Conservation (phyloP, 2,329 filamentous ascomycete species). For the Sporothrix brasiliensis region DNA sequence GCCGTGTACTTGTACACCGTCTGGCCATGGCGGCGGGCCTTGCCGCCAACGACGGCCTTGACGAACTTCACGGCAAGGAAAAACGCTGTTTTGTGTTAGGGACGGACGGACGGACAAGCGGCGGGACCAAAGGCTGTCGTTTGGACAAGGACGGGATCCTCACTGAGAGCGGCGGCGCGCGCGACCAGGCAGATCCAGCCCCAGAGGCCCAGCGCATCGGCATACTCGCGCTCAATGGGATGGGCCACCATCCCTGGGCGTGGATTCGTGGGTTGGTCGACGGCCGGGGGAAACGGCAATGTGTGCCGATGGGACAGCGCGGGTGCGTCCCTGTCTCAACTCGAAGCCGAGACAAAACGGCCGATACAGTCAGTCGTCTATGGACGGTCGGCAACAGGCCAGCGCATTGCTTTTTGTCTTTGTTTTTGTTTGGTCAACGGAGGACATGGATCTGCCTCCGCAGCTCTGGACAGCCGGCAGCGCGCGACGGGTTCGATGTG, state of each 20-base stretch:
- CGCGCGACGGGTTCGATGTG: background rate
- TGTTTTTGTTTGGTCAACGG: too few relatives aligned
- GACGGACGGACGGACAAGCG: background rate
- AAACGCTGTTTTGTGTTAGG: slow-evolving; percentile 15
- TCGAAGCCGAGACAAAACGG: too few relatives aligned
- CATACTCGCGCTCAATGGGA: slow-evolving; percentile 23
- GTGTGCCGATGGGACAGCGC: too few relatives aligned
- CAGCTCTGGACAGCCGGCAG: too few relatives aligned
- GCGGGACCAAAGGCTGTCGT: background rate
- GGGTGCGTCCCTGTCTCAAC: too few relatives aligned
- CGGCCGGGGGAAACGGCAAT: too few relatives aligned
- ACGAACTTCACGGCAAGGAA: slow-evolving; percentile 8
- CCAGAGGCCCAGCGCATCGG: slow-evolving; percentile 10
- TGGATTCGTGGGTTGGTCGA: background rate
- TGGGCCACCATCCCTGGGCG: background rate
- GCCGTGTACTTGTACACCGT: slow-evolving; percentile 20
- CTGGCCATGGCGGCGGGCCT: slow-evolving; percentile 22
- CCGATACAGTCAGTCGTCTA: too few relatives aligned
- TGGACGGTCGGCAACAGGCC: too few relatives aligned
- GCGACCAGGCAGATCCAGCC: slow-evolving; percentile 25
- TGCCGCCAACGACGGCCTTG: slow-evolving; percentile 20
- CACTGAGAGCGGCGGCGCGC: slow-evolving; percentile 25
- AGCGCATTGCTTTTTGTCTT: too few relatives aligned
- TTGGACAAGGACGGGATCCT: background rate
- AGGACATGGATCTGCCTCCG: too few relatives aligned